A percentile compares a stretch with the other conserved stretches of the same genome.
phyloP scores from a whole-genome alignment of 495 filamentous ascomycete genomes.

The Neurospora sp. region DNA sequence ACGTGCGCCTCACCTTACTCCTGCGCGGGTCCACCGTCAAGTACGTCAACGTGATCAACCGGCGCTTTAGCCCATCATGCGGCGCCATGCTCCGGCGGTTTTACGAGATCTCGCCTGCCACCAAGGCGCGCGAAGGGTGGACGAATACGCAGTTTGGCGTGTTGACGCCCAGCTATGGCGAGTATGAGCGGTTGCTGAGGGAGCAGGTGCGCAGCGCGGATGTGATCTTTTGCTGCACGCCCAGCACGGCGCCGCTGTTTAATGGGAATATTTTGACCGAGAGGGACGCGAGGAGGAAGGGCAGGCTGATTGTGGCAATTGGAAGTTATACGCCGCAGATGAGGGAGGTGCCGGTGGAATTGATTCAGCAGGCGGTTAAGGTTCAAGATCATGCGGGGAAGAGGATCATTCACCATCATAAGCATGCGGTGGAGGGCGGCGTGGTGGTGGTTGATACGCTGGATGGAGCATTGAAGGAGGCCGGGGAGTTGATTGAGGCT shows the following conservation, averaged over 20 bases:
- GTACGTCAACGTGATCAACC: slow-evolving; percentile 69
- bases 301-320: slow-evolving; percentile 68
- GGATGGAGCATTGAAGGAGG: slow-evolving; percentile 69
- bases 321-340: slow-evolving; percentile 80
- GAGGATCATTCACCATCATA: slow-evolving; percentile 47
- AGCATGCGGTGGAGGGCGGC: slow-evolving; percentile 48
- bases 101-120: slow-evolving; percentile 38
- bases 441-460: slow-evolving; percentile 82
- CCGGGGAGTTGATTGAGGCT: slow-evolving; percentile 80
- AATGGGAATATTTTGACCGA: slow-evolving; percentile 49
- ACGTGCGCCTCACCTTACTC: slow-evolving; percentile 71
- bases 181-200: slow-evolving; percentile 57
- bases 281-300: slow-evolving; percentile 61
- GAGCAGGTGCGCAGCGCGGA: slow-evolving; percentile 59
- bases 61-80: slow-evolving; percentile 49
- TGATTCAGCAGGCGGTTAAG: slow-evolving; percentile 60
- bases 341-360: slow-evolving; percentile 71
- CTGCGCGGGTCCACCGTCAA: slow-evolving; percentile 63
- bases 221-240: slow-evolving; percentile 65
- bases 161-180: slow-evolving; percentile 59
- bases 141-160: slow-evolving; percentile 55
- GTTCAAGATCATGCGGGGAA: slow-evolving; percentile 38
- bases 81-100: slow-evolving; percentile 47
- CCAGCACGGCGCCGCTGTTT: slow-evolving; percentile 37
- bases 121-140: slow-evolving; percentile 46